Conservation (phyloP, 2,329 filamentous ascomycete species). For the Cylindrodendrum hubeiense region DNA sequence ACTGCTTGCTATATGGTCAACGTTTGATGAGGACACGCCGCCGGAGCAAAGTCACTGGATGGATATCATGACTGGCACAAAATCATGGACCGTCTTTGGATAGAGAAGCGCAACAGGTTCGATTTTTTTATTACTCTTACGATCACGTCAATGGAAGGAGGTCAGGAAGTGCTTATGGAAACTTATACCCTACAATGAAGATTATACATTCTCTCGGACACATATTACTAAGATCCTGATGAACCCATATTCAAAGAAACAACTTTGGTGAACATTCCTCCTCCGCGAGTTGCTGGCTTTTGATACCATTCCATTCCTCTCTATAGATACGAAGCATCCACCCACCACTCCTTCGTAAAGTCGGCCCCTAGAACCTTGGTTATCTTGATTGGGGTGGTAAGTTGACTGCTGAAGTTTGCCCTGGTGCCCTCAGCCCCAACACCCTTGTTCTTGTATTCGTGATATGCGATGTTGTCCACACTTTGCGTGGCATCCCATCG, state of each 20-base stretch:
- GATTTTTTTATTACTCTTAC: neutral
- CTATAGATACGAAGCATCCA: neutral
- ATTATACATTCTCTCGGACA: no score
- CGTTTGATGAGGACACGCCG: slow-evolving; percentile 31
- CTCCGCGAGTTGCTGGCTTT: neutral
- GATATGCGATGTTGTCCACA: neutral
- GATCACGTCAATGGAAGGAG: neutral
- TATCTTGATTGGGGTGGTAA: neutral
- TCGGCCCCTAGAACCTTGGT: neutral
- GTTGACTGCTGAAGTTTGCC: neutral
- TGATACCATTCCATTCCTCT: neutral
- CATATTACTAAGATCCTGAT: no score
- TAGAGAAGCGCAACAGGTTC: slow-evolving; percentile 3
- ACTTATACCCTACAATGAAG: neutral
- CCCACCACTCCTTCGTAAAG: slow-evolving; percentile 3
- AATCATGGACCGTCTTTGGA: slow-evolving; percentile 38
- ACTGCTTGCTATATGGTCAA: slow-evolving; percentile 33
- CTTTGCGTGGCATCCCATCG: neutral
- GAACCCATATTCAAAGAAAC: no score
- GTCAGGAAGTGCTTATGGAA: neutral
- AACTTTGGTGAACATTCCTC: neutral
- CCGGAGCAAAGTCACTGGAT: slow-evolving; percentile 33
- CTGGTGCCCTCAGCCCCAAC: neutral
- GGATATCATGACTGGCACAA: slow-evolving; percentile 39
- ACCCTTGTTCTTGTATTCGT: slow-evolving; percentile 3